Conservation (phyloP, 257 asterid genomes). For the Ilex asprella region DNA sequence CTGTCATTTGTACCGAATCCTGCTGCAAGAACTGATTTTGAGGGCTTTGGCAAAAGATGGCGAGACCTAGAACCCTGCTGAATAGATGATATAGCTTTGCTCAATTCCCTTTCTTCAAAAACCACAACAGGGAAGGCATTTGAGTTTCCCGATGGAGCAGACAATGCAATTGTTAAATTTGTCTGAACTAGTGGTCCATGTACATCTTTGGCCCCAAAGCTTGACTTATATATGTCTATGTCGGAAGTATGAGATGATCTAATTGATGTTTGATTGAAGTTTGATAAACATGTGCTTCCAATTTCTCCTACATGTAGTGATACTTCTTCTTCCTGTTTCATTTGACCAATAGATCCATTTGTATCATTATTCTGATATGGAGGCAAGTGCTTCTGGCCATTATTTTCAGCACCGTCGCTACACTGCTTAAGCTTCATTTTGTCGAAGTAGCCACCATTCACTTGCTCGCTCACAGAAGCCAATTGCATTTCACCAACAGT, state of each 20-base stretch:
- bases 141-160: conserved; percentile 37
- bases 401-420: conserved; percentile 27
- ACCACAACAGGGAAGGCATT: conserved; percentile 26
- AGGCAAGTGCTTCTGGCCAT: conserved; percentile 23
- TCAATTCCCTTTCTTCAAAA: conserved; percentile 49
- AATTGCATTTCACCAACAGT: conserved; percentile 21
- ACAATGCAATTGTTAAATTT: conserved; percentile 67
- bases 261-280: conserved; percentile 24
- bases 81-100: conserved; percentile 38
- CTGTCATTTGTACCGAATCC: conserved; percentile 48
- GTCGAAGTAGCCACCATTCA: conserved; percentile 21
- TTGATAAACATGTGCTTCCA: conserved; percentile 34
- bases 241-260: conserved; percentile 31
- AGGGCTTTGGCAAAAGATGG: conserved; percentile 67
- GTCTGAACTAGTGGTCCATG: conserved; percentile 52
- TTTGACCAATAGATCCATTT: conserved; percentile 28
- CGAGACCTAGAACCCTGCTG: conserved; percentile 55
- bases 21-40: conserved; percentile 40
- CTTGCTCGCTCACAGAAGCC: conserved; percentile 17
- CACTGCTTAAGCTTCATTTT: conserved; percentile 32
- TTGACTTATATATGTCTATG: conserved; percentile 28
- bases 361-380: conserved; percentile 25
- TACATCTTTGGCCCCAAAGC: conserved; percentile 17
- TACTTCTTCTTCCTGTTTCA: conserved; percentile 27
- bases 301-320: conserved; percentile 27